Percentiles rank a stretch among this genome's conserved stretches.
Conservation (phyloP, 345 rosid species). For the Salix brachista region DNA sequence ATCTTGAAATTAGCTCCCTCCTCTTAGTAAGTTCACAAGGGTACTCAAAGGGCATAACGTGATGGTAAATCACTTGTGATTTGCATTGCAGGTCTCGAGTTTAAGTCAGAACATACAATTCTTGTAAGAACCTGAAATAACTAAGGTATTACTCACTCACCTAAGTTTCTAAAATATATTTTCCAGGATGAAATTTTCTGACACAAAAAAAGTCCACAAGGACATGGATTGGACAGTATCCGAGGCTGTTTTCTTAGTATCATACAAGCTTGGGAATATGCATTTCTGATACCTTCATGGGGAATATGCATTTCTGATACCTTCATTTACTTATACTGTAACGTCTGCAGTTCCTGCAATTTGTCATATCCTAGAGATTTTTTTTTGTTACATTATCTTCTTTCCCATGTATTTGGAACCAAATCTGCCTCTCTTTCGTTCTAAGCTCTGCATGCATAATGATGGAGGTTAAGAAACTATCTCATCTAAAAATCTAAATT, state of each 20-base stretch:
- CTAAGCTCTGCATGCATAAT: not conserved
- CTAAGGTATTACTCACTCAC: fast-evolving
- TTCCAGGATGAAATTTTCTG: fast-evolving
- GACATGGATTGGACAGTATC: not conserved
- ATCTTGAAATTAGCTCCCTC: not conserved
- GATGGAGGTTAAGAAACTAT: too few relatives aligned
- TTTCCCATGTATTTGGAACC: slow-evolving; percentile 3
- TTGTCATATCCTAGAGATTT: not conserved
- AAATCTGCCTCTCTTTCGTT: not conserved
- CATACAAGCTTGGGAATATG: not conserved
- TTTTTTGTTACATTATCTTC: not conserved
- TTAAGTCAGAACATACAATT: fast-evolving
- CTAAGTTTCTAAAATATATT: fast-evolving
- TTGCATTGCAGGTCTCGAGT: fast-evolving
- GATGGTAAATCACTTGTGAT: fast-evolving
- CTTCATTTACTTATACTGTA: not conserved
- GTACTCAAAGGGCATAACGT: fast-evolving
- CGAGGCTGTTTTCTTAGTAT: not conserved
- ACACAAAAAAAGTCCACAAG: too few relatives aligned
- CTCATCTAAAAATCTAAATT: too few relatives aligned
- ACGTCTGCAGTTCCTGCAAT: not conserved
- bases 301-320: slow-evolving; percentile 1
- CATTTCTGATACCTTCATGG: not conserved
- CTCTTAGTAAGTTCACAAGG: not conserved
- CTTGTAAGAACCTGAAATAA: fast-evolving